These are phyloP conservation scores for Pichia occidentalis DNA, from an alignment of 805 yeast species.

Conservation along the genomic window DNA sequence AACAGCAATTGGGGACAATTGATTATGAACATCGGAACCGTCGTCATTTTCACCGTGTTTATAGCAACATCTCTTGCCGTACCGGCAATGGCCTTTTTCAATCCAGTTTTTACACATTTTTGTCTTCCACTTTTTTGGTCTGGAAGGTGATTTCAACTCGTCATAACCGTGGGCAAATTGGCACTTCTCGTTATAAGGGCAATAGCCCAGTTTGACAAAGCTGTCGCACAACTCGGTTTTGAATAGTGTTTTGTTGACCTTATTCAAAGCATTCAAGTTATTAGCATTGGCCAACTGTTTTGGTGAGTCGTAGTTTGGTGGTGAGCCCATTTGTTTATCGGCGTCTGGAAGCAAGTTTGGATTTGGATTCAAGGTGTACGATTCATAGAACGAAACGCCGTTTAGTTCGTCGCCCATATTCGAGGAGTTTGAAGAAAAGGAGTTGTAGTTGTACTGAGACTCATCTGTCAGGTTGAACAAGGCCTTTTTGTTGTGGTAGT, in stretches of 20 bases:
- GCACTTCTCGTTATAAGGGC: slow-evolving; percentile 88
- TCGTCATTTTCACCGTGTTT: slow-evolving; percentile 54
- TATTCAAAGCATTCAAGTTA: background rate
- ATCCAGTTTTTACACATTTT: slow-evolving; percentile 89
- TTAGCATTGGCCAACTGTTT: background rate
- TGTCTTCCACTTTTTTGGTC: slow-evolving; percentile 82
- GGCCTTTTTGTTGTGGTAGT: background rate
- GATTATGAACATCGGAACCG: slow-evolving; percentile 7
- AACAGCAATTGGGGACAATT: background rate
- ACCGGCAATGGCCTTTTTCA: slow-evolving; percentile 74
- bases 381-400: background rate
- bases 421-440: slow-evolving; percentile 4
- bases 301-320: background rate
- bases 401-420: slow-evolving; percentile 3
- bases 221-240: slow-evolving; percentile 88
- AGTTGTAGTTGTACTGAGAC: background rate
- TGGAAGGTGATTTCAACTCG: slow-evolving; percentile 65
- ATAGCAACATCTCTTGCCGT: slow-evolving; percentile 89
- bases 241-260: slow-evolving; percentile 40
- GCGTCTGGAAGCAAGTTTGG: too few relatives aligned
- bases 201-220: slow-evolving; percentile 58
- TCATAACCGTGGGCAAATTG: slow-evolving; percentile 88
- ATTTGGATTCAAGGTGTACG: too few relatives aligned
- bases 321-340: background rate
- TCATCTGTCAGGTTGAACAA: background rate